A percentile compares a stretch with the other conserved stretches of the same genome.
Evolutionary conservation across 345 rosid species (phyloP).

Genomic region (Euclidium syriacum): DNA sequence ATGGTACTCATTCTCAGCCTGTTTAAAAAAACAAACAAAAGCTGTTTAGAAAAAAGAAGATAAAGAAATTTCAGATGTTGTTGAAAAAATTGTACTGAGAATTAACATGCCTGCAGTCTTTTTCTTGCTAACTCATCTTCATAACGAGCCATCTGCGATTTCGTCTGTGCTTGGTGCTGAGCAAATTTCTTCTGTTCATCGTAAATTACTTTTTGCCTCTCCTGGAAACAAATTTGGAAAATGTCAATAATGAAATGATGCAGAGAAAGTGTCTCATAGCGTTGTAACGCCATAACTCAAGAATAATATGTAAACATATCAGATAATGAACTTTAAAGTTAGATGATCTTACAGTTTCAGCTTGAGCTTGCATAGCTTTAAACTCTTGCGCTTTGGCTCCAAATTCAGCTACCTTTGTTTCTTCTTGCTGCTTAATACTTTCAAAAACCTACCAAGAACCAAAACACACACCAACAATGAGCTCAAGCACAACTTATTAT

Average conservation of each 20-base stretch:
- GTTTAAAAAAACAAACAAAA: conserved; percentile 25
- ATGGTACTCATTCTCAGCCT: conserved; percentile 89
- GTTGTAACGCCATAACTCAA: neutral
- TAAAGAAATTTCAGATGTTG: neutral
- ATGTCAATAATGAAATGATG: conserved; percentile 10
- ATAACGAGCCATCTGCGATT: conserved; percentile 97
- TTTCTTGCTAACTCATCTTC: conserved; percentile 93
- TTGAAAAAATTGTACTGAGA: neutral
- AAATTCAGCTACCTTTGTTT: conserved; percentile 64
- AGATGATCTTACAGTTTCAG: conserved; percentile 69
- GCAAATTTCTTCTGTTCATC: conserved; percentile 90
- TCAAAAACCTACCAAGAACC: conserved; percentile 60
- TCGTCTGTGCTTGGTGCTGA: conserved; percentile 92
- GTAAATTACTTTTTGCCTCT: conserved; percentile 79
- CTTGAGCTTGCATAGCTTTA: conserved; percentile 87
- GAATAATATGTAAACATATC: neutral
- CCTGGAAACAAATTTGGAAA: conserved; percentile 56
- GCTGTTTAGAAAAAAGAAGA: conserved; percentile 9
- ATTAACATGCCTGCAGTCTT: conserved; percentile 91
- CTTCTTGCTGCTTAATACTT: conserved; percentile 67
- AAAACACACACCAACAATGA: conserved; percentile 9
- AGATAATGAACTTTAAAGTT: neutral
- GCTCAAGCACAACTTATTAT: neutral
- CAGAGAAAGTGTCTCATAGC: neutral
- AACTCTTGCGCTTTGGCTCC: conserved; percentile 64